Evolutionary conservation across 306 rosid genomes (phyloP), one percentile per base, ranked within the genome.

Genomic region (Begonia peltatifolia): DNA sequence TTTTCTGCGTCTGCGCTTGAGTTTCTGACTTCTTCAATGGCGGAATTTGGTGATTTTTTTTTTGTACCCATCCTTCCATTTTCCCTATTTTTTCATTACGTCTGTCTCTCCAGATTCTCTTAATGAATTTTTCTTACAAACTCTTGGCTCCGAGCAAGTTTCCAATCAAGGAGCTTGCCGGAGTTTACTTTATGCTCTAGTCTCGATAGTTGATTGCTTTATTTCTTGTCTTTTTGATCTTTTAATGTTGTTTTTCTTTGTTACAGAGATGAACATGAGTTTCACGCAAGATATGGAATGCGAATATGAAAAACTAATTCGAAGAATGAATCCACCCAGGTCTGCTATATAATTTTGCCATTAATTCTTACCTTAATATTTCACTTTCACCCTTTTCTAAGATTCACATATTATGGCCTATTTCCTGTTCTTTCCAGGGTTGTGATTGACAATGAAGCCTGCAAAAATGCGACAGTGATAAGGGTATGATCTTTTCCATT

Each of bases 281-380:
- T 83, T 76, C 56, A 80, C 99, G 47, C 66, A 77, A 60, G 82
- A 79, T 74, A 86, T 79, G 83, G 92, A 83, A 65, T 92, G 76
- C 67, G 99, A 90, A 54, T 90, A 80, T 72, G 94, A 68, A 69
- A 90, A 90, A 67, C 83, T 90, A 58, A 74, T 87, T 64, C 64
- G 92, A 63, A 76, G 99, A 79, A 57, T 90, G 95, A 83, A 90
- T 68, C 94, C 95, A 47, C 95, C 99, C 42, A 81, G 80, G 80
- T 75, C 36, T 50, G 38, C n/a, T 48, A 14, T 47, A 54, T 56
- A 44, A 50, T 9, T 23, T 54, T 15, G 41, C 46, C 68, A 41
- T 17, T 46, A 49, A 50, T 53, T 41, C 43, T 63, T 46, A 14
- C 41, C 38, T 12, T 54, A 1, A 46, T 25, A 64, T 65, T 49